Percentiles rank a stretch among this genome's conserved stretches.
Conservation (phyloP, 352 stramenopile genomes). For the Thalassiosira sp. region DNA sequence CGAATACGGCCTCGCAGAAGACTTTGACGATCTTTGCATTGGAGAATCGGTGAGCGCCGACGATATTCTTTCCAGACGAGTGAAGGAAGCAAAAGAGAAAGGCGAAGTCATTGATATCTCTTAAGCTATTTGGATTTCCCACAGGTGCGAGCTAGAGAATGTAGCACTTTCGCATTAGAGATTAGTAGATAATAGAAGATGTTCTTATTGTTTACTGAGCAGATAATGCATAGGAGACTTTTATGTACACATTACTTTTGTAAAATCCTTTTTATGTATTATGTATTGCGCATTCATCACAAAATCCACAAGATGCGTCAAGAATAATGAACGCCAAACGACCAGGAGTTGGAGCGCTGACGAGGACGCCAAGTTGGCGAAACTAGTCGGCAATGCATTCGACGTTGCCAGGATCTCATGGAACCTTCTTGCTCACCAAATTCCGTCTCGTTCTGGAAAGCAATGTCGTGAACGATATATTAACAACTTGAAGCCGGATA, state of each 20-base stretch:
- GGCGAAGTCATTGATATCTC: not conserved
- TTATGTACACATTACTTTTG: too few species aligned
- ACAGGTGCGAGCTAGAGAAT: too few species aligned
- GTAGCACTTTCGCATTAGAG: too few species aligned
- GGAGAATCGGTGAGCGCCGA: not conserved
- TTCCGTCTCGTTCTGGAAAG: conserved; percentile 82
- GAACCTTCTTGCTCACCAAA: conserved; percentile 27
- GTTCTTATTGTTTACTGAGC: too few species aligned
- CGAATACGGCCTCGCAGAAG: not conserved
- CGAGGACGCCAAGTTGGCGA: conserved; percentile 41
- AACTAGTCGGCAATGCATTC: conserved; percentile 19
- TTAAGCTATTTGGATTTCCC: too few species aligned
- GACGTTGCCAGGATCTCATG: conserved; percentile 24
- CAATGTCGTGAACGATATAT: conserved; percentile 95
- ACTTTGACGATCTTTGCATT: conserved; percentile 3
- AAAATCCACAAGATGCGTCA: too few species aligned
- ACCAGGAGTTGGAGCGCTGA: conserved; percentile 15
- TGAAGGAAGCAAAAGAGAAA: not conserved
- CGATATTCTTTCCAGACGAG: not conserved
- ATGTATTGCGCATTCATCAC: too few species aligned
- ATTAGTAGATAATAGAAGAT: too few species aligned
- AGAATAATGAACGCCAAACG: too few species aligned
- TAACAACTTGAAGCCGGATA: conserved; percentile 93
- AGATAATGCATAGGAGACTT: too few species aligned
- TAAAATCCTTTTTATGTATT: too few species aligned